Percentiles rank a stretch among this genome's conserved stretches.
These are phyloP conservation scores for Emydomyces testavorans DNA, from an alignment of 2,329 filamentous ascomycete genomes.

Conservation along the genomic window DNA sequence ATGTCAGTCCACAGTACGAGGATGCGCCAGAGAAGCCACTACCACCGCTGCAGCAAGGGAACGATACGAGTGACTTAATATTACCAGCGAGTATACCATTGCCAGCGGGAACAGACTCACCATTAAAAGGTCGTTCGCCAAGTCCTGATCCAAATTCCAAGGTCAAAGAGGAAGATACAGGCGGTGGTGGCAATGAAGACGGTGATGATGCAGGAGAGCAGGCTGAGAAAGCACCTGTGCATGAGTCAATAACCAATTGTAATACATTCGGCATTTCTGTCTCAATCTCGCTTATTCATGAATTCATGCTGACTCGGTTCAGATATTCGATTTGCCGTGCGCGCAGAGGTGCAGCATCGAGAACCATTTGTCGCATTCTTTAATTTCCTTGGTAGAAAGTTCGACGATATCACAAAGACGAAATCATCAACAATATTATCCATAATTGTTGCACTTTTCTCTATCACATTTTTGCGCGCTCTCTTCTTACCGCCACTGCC, in stretches of 20 bases:
- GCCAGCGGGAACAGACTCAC: conserved; percentile 43
- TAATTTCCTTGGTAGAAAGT: conserved; percentile 49
- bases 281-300: conserved; percentile 20
- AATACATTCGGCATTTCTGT: conserved; percentile 23
- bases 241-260: conserved; percentile 40
- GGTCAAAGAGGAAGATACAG: conserved; percentile 19
- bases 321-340: conserved; percentile 82
- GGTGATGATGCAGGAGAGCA: conserved; percentile 6
- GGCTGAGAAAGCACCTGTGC: conserved; percentile 6
- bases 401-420: conserved; percentile 54
- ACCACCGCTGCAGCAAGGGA: conserved; percentile 19
- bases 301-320: conserved; percentile 26
- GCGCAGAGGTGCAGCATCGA: conserved; percentile 77
- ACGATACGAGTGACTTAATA: conserved; percentile 39
- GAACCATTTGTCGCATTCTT: conserved; percentile 70
- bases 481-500: conserved; percentile 57
- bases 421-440: conserved; percentile 57
- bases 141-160: conserved; percentile 37
- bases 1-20: conserved; percentile 49
- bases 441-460: conserved; percentile 50
- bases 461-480: conserved; percentile 52
- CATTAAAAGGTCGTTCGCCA: conserved; percentile 45
- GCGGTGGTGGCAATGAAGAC: background rate
- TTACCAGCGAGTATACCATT: conserved; percentile 48
- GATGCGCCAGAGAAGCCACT: conserved; percentile 40